Percentiles rank a stretch among this genome's conserved stretches.
Evolutionary conservation across 768 basidiomycete genomes (phyloP).

Genomic region (Fomitopsis pulvina): DNA sequence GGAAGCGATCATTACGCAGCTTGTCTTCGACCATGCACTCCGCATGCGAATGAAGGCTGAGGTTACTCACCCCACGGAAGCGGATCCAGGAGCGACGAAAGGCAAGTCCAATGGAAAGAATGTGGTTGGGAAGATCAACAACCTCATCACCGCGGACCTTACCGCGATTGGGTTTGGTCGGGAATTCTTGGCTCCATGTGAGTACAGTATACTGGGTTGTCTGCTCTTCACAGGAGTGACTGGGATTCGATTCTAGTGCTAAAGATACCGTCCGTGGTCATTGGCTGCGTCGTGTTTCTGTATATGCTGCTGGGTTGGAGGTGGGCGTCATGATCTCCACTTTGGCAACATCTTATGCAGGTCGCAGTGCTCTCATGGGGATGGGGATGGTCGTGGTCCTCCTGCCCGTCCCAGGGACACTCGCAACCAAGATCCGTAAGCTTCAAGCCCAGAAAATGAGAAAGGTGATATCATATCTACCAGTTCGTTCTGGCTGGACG

Average conservation of each 20-base stretch:
- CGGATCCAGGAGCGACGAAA: not conserved
- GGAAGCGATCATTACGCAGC: conserved; percentile 43
- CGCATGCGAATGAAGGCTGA: conserved; percentile 43
- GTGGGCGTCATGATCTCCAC: conserved; percentile 15
- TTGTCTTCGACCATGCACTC: conserved; percentile 50
- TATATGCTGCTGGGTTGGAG: conserved; percentile 45
- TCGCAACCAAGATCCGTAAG: conserved; percentile 29
- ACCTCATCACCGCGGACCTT: conserved; percentile 62
- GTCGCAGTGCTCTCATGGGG: conserved; percentile 31
- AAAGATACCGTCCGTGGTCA: conserved; percentile 20
- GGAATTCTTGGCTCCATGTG: conserved; percentile 17
- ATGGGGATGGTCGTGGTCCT: conserved; percentile 36
- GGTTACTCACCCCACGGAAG: too few relatives aligned
- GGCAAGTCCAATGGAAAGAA: conserved; percentile 28
- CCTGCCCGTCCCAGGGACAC: conserved; percentile 36
- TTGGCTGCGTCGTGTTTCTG: conserved; percentile 35
- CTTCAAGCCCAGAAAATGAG: conserved; percentile 36
- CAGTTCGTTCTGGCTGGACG: too few relatives aligned
- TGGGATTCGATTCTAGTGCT: too few relatives aligned
- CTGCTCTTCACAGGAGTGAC: too few relatives aligned
- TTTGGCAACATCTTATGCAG: not conserved
- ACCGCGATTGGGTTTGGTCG: conserved; percentile 21
- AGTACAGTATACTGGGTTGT: not conserved
- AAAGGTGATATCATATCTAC: conserved; percentile 25
- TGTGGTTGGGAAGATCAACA: conserved; percentile 73